Conservation (phyloP, 2,329 filamentous ascomycete species). For the Exophiala sp. region DNA sequence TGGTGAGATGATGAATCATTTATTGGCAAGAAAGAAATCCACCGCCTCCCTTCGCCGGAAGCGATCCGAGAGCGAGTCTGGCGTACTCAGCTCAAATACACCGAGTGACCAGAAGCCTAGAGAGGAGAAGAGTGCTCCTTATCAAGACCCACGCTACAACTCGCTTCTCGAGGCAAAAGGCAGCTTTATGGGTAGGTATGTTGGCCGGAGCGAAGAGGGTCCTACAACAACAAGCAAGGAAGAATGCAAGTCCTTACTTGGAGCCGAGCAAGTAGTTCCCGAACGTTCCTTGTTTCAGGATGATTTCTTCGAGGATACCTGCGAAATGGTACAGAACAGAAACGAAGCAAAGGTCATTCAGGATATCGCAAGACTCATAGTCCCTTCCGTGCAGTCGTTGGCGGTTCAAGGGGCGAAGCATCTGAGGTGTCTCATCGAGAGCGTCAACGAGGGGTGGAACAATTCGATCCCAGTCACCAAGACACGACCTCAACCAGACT, state of each 20-base stretch:
- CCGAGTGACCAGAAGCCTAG: conserved; percentile 26
- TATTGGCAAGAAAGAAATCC: conserved; percentile 31
- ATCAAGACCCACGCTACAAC: conserved; percentile 20
- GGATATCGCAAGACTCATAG: conserved; percentile 35
- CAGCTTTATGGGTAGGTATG: conserved; percentile 28
- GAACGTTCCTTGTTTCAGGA: conserved; percentile 33
- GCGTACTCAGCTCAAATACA: conserved; percentile 6
- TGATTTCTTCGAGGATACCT: conserved; percentile 34
- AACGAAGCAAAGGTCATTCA: conserved; percentile 36
- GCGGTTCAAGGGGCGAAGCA: conserved; percentile 27
- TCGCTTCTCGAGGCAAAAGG: conserved; percentile 20
- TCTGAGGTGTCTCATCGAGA: conserved; percentile 32
- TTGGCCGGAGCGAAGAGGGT: conserved; percentile 5
- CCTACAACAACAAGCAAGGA: not conserved
- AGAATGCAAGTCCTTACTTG: conserved; percentile 23
- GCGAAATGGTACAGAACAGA: conserved; percentile 30
- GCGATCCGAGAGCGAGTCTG: conserved; percentile 21
- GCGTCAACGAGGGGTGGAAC: conserved; percentile 34
- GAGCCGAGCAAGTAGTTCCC: conserved; percentile 3
- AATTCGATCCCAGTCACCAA: conserved; percentile 30
- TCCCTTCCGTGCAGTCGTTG: conserved; percentile 36
- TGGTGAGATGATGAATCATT: conserved; percentile 29
- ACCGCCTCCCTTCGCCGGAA: too few relatives aligned
- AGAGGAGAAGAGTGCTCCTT: conserved; percentile 23
- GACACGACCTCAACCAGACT: conserved; percentile 36